A percentile compares a stretch with the other conserved stretches of the same genome.
phyloP scores from a whole-genome alignment of 768 basidiomycete genomes.

The Termitomyces sp. region DNA sequence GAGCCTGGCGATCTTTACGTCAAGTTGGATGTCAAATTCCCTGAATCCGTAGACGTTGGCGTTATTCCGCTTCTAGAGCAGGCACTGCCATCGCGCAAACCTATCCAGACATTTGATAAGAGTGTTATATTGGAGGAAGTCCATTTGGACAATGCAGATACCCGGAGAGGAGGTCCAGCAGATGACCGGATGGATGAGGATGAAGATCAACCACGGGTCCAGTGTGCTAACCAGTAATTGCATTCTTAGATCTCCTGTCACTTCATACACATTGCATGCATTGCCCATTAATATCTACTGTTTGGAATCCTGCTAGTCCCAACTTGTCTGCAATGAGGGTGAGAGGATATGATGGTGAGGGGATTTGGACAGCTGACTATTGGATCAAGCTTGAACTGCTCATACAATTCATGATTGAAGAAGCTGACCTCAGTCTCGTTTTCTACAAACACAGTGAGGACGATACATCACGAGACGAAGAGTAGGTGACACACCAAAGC shows the following conservation, averaged over 20 bases:
- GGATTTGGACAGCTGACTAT: slow-evolving; percentile 45
- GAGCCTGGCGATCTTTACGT: slow-evolving; percentile 93
- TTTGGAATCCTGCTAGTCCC: slow-evolving; percentile 34
- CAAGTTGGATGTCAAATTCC: slow-evolving; percentile 86
- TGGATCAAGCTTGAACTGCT: slow-evolving; percentile 80
- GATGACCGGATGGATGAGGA: slow-evolving; percentile 95
- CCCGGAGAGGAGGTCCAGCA: slow-evolving; percentile 50
- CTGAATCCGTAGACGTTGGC: slow-evolving; percentile 69
- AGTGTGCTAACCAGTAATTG: slow-evolving; percentile 87
- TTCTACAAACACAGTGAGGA: slow-evolving; percentile 46
- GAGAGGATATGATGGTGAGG: not conserved
- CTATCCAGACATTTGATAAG: slow-evolving; percentile 67
- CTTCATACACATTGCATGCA: slow-evolving; percentile 35
- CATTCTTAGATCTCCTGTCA: slow-evolving; percentile 28
- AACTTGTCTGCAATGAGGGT: slow-evolving; percentile 36
- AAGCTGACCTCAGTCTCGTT: slow-evolving; percentile 96
- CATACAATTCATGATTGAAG: slow-evolving; percentile 78
- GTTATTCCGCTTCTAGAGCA: slow-evolving; percentile 74
- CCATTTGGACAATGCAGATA: slow-evolving; percentile 75
- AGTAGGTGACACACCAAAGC: slow-evolving; percentile 59
- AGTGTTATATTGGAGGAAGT: slow-evolving; percentile 79
- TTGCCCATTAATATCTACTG: slow-evolving; percentile 33
- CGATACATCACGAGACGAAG: not conserved
- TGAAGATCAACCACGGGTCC: slow-evolving; percentile 87
- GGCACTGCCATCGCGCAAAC: slow-evolving; percentile 78